phyloP scores from a whole-genome alignment of 2,329 filamentous ascomycete genomes.

The Aspergillus luchuensis region DNA sequence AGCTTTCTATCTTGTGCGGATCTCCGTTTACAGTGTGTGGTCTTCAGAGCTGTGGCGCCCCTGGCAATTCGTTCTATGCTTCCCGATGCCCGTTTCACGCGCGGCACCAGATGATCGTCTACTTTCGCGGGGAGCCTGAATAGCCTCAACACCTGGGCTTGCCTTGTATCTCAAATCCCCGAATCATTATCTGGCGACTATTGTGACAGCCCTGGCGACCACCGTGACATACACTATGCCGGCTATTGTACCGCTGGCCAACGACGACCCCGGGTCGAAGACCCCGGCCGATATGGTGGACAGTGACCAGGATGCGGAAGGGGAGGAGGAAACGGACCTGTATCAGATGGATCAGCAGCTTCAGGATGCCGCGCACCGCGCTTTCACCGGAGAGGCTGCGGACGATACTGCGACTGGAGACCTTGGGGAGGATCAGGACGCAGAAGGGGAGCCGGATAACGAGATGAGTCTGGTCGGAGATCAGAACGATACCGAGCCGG shows the following conservation, averaged over 20 bases:
- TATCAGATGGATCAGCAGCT: conserved; percentile 44
- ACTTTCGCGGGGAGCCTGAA: conserved; percentile 27
- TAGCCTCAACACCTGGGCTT: conserved; percentile 31
- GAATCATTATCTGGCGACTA: conserved; percentile 10
- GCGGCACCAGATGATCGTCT: conserved; percentile 31
- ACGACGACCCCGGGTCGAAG: conserved; percentile 38
- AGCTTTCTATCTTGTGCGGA: not conserved
- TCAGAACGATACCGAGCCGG: conserved; percentile 47
- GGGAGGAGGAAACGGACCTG: conserved; percentile 47
- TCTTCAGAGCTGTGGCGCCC: conserved; percentile 16
- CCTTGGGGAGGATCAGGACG: conserved; percentile 37
- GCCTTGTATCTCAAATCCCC: conserved; percentile 16
- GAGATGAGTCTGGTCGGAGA: conserved; percentile 37
- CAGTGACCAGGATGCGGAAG: conserved; percentile 48
- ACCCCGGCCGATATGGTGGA: conserved; percentile 38
- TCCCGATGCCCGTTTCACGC: conserved; percentile 30
- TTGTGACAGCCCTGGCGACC: conserved; percentile 40
- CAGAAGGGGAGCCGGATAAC: conserved; percentile 27
- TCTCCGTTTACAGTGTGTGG: not conserved
- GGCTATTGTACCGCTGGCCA: conserved; percentile 44
- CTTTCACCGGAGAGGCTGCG: conserved; percentile 36
- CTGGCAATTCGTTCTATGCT: conserved; percentile 18
- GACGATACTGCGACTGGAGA: conserved; percentile 32
- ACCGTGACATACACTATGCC: conserved; percentile 43
- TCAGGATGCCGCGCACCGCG: conserved; percentile 41